Evolutionary conservation across 768 basidiomycete genomes (phyloP).

Genomic region (Rhodosporidiobolus odoratus): DNA sequence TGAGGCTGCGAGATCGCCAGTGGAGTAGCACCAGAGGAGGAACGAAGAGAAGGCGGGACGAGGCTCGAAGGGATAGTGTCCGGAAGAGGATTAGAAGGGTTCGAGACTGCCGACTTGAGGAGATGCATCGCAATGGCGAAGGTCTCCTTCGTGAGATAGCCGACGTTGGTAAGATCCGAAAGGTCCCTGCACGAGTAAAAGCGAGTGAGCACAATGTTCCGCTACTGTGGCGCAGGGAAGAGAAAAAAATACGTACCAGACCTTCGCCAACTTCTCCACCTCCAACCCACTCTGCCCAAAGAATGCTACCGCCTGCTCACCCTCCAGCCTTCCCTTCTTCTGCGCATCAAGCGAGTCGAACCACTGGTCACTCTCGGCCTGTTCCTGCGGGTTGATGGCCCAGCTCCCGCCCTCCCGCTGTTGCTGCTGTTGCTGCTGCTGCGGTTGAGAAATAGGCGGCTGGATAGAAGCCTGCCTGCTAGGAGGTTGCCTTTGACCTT

Average conservation of each 20-base stretch:
- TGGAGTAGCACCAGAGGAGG: slow-evolving; percentile 26
- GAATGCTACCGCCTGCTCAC: slow-evolving; percentile 90
- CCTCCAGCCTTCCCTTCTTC: slow-evolving; percentile 75
- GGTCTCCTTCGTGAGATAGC: slow-evolving; percentile 76
- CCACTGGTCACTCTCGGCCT: slow-evolving; percentile 66
- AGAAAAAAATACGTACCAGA: slow-evolving; percentile 60
- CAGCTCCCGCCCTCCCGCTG: slow-evolving; percentile 50
- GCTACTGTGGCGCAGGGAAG: not conserved
- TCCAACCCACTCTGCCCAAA: slow-evolving; percentile 83
- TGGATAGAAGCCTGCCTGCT: slow-evolving; percentile 10
- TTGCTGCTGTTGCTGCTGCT: not conserved
- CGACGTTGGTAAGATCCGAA: slow-evolving; percentile 80
- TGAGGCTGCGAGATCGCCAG: slow-evolving; percentile 44
- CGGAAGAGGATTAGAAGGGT: slow-evolving; percentile 63
- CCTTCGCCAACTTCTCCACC: slow-evolving; percentile 74
- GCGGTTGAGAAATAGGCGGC: slow-evolving; percentile 18
- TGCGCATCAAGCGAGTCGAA: slow-evolving; percentile 76
- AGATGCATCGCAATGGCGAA: slow-evolving; percentile 95
- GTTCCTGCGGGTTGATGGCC: slow-evolving; percentile 80
- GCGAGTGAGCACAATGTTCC: not conserved
- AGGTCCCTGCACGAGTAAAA: slow-evolving; percentile 70
- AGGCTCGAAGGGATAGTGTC: slow-evolving; percentile 63
- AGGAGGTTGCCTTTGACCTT: slow-evolving; percentile 12
- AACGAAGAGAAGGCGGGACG: slow-evolving; percentile 59
- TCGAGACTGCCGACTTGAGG: slow-evolving; percentile 76